Conservation (phyloP, 306 rosid species). For the apple (Malus domestica) region ASM211411v1 NC_041794.1:25127001-25127500, state of each 20-base stretch:
- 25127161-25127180: no score
- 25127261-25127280: no score
- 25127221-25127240: no score
- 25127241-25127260: not conserved
- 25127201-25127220: not conserved
- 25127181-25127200: no score
- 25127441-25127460: conserved; percentile 50
- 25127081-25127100: not conserved
- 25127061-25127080: not conserved
- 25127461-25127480: conserved; percentile 64
- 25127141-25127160: not conserved
- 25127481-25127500: conserved; percentile 27
- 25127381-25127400: not conserved
- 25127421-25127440: conserved; percentile 91
- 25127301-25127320: not conserved
- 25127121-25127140: not conserved
- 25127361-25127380: not conserved
- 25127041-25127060: not conserved
- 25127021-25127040: not conserved
- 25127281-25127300: not conserved
- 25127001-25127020: conserved; percentile 17
- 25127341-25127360: not conserved
- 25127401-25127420: conserved; percentile 55
- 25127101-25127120: not conserved
- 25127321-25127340: not conserved